phyloP scores from a whole-genome alignment of 2,329 filamentous ascomycete species.

The Chrysosporium keratinophilum region DNA sequence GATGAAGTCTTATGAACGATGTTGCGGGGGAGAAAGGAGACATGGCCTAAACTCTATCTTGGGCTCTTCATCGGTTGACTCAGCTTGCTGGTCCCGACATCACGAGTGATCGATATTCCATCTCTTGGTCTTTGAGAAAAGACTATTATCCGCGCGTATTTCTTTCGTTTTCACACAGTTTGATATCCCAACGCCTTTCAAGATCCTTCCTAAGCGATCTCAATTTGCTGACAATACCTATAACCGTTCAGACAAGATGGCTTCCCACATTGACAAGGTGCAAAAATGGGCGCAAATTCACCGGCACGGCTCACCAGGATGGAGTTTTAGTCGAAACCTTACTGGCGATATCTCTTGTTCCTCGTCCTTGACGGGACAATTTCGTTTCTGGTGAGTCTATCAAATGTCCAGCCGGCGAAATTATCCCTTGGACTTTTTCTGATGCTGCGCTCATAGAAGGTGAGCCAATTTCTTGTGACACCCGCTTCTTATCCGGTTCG shows the following conservation, averaged over 20 bases:
- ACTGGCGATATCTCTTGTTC: background rate
- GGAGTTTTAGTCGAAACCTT: background rate
- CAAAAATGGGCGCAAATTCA: background rate
- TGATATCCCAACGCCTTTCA: too few relatives aligned
- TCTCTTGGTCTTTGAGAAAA: too few relatives aligned
- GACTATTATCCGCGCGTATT: too few relatives aligned
- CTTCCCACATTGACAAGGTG: background rate
- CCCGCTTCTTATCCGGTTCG: too few relatives aligned
- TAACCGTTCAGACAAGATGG: too few relatives aligned
- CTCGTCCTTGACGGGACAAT: background rate
- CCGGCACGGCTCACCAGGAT: background rate
- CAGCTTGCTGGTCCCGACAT: background rate
- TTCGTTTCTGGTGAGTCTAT: background rate
- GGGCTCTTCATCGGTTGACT: slow-evolving; percentile 2
- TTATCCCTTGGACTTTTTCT: too few relatives aligned
- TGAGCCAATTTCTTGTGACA: too few relatives aligned
- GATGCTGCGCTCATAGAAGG: too few relatives aligned
- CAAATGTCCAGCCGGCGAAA: background rate
- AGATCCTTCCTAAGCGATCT: too few relatives aligned
- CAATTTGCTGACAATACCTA: too few relatives aligned
- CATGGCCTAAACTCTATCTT: slow-evolving; percentile 9
- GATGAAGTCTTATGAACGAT: background rate
- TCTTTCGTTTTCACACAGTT: too few relatives aligned
- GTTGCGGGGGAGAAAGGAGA: background rate
- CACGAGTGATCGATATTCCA: background rate